A percentile compares a stretch with the other conserved stretches of the same genome.
Evolutionary conservation across 257 asterid species (phyloP).

Genomic region (Solanum paucissectum): DNA sequence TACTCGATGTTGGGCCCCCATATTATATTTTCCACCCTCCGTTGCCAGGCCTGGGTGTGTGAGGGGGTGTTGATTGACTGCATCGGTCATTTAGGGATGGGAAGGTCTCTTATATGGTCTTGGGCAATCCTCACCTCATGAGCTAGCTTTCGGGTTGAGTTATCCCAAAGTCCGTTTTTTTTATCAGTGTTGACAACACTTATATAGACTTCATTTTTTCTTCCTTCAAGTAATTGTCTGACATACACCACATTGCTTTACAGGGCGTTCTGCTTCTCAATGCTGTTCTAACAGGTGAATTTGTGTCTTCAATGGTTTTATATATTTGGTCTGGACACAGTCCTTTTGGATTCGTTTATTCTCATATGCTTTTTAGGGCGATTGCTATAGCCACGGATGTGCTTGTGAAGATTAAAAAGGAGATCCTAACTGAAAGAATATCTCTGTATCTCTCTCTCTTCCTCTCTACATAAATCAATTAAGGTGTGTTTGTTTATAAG

Average conservation of each 20-base stretch:
- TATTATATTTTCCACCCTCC: background rate
- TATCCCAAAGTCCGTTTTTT: background rate
- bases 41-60: background rate
- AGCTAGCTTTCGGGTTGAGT: background rate
- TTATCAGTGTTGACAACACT: background rate
- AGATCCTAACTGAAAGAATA: background rate
- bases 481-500: background rate
- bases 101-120: background rate
- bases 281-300: conserved; percentile 87
- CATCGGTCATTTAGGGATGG: background rate
- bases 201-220: background rate
- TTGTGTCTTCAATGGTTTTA: background rate
- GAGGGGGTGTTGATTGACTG: background rate
- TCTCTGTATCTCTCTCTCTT: background rate
- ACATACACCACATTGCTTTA: conserved; percentile 9
- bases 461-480: background rate
- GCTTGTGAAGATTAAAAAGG: background rate
- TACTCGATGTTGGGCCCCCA: background rate
- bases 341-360: background rate
- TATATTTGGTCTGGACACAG: background rate
- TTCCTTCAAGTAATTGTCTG: conserved; percentile 4
- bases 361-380: background rate
- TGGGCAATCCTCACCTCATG: background rate
- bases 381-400: background rate
- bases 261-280: conserved; percentile 93